Evolutionary conservation across 129 eudicot species (phyloP), one percentile per base, ranked within the genome.

Genomic region (Escallonia herrerae): DNA sequence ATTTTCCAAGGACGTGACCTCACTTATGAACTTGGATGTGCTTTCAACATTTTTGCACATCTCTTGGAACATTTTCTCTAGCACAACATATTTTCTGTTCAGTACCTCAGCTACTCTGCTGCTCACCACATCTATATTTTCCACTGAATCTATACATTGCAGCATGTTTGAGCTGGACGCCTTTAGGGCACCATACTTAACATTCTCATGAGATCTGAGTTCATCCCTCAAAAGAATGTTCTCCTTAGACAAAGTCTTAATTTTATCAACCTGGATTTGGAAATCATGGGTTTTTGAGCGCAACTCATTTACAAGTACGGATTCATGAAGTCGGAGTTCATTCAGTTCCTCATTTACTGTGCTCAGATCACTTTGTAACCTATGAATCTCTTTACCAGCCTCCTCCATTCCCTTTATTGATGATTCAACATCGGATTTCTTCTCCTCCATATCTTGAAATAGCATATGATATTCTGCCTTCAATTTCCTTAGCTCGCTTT

Each of bases 1-100:
- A 59, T 53, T 70, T 72, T 87, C 95, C 61, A 87, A 40, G 43
- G 59, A 58, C 42, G 76, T 85, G 63, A 82, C 43, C 46, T 76
- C 82, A 62, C 82, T 80, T 66, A 75, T 8, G 63, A 76, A 63
- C 43, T 42, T 58, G 8, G 77, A 60, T n/a, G 63, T 39, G 65
- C 76, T 64, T 61, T 66, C 87, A 48, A 74, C 51, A 33, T 75
- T 75, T 13, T 56, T 12, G 42, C 73, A 66, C 10, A 75, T 78
- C 45, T 82, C 86, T 66, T 77, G 76, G 60, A 74, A 73, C 72
- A 45, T 80, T 54, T 70, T 60, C 37, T 83, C 84, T 8, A 77
- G 64, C 44, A 60, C 69, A 65, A 62, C 61, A 64, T 59, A 38
- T 72, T 72, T 70, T 56, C 76, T 76, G 42, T 63, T 46, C 44